Evolutionary conservation across 1,284 basidiomycete genomes (phyloP), one percentile per base, ranked within the genome.

Genomic region (Cutaneotrichosporon sp.): DNA sequence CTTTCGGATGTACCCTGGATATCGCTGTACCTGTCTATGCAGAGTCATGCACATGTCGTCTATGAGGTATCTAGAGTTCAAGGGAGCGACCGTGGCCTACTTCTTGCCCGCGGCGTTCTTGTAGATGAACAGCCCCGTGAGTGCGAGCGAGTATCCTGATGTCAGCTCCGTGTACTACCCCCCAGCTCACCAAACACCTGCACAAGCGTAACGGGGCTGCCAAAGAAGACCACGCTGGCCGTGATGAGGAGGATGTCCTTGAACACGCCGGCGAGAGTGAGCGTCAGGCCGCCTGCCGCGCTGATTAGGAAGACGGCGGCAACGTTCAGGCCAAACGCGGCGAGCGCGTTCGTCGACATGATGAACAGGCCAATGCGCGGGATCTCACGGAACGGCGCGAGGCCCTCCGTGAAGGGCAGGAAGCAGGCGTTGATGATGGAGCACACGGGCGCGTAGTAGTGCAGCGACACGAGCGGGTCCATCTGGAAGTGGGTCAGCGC

Each of bases 271-370:
- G 95, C 92, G 11, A 98, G 86, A 2, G 95, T 98, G 66, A 98
- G 83, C 7, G 97, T 87, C 61, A 98, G 84, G 1, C 94, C 92
- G 62, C 88, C 89, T 0, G 89, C 92, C 0, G 87, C 90, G 56
- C 93, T 86, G 54, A 98, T 93, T 64, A 98, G 84, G 84, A 95
- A 98, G 27, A 98, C 95, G 9, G 94, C 93, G 0, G 94, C 90
- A 10, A 80, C 84, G 77, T 98, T 98, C 63, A 98, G 85, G 42
- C 89, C 82, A 81, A 98, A 97, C 0, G 95, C 95, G 16, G 92
- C 85, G n/a, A 82, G 76, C 0, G 94, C 95, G 76, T 97, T 98
- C 67, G 86, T 85, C 58, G 92, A 24, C 55, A 97, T 84, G 65
- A 95, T 82, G 18, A 86, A 72, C n/a, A 89, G 87, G 14, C 93